Evolutionary conservation across 306 rosid species (phyloP), one percentile per base, ranked within the genome.

Genomic region (Abrus precatorius): DNA sequence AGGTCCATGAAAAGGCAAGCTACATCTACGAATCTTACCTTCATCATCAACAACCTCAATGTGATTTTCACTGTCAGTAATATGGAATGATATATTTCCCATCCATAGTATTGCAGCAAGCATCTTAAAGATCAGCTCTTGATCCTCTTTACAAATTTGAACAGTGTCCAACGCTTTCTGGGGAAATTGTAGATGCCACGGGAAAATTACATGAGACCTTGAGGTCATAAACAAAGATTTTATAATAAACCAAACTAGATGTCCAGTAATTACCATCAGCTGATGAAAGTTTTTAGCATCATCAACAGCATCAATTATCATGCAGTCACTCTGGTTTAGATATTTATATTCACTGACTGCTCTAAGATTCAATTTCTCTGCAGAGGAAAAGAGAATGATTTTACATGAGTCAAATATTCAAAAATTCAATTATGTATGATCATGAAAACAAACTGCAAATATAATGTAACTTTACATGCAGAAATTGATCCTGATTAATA

Each of bases 91-190:
- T 88, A 93, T 88, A 87, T 96, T 96, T 87, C 99, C 99, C 73
- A 96, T 80, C 99, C 99, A 96, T 66, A 96, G 73, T 69, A 93
- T 85, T 76, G 98, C 97, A 61, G 98, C 88, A 81, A 93, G 93
- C 85, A 89, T 56, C 77, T 84, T 78, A 85, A 92, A 96, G 64
- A 80, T 68, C 65, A 78, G 82, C 78, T 90, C 94, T 83, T 92
- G 99, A 74, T 92, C 98, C 84, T 92, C 93, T 83, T 77, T 86
- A 70, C 73, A 52, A 77, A 96, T 88, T 79, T 6, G 85, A 71
- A 92, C 82, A 75, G 69, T 55, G 76, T 87, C 89, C 76, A 96
- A 74, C 0, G 97, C 95, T 84, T 86, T 84, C 99, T 96, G 88
- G 70, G 41, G 60, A 73, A 66, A 72, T 68, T 60, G 65, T 63